These are phyloP conservation scores for Xylariaceae sp. DNA, from an alignment of 2,329 filamentous ascomycete species.

Conservation along the genomic window DNA sequence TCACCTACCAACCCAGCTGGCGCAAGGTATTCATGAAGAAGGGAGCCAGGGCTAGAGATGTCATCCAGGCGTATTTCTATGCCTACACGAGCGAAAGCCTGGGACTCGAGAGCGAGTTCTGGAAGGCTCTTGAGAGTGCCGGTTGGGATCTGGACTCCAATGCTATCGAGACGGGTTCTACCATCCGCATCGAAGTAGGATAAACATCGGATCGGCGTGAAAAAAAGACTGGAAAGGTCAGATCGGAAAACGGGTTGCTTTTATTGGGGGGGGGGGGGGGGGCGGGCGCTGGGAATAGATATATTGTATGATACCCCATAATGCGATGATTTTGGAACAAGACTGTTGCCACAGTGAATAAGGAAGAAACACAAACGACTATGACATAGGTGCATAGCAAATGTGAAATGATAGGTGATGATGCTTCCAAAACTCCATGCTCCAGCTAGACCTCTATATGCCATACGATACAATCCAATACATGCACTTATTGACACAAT, in stretches of 20 bases:
- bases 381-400: not conserved
- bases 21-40: conserved; percentile 67
- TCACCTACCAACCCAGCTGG: conserved; percentile 55
- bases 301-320: conserved; percentile 17
- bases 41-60: conserved; percentile 44
- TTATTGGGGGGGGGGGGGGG: not conserved
- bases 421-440: conserved; percentile 16
- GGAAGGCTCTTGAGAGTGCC: conserved; percentile 43
- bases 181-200: conserved; percentile 44
- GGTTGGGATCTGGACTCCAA: conserved; percentile 70
- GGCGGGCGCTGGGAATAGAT: not conserved
- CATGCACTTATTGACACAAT: conserved; percentile 12
- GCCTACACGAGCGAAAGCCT: conserved; percentile 37
- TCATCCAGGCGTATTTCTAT: conserved; percentile 43
- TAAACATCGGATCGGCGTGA: conserved; percentile 34
- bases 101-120: conserved; percentile 46
- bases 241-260: not conserved
- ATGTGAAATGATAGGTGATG: conserved; percentile 7
- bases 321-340: conserved; percentile 10
- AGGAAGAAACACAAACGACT: not conserved
- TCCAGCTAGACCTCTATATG: conserved; percentile 7
- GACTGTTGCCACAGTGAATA: not conserved
- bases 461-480: conserved; percentile 1
- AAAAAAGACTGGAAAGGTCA: not conserved
- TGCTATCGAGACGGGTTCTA: conserved; percentile 68